Conservation (phyloP, 2,329 filamentous ascomycete genomes). For the Hansfordia pulvinata region DNA sequence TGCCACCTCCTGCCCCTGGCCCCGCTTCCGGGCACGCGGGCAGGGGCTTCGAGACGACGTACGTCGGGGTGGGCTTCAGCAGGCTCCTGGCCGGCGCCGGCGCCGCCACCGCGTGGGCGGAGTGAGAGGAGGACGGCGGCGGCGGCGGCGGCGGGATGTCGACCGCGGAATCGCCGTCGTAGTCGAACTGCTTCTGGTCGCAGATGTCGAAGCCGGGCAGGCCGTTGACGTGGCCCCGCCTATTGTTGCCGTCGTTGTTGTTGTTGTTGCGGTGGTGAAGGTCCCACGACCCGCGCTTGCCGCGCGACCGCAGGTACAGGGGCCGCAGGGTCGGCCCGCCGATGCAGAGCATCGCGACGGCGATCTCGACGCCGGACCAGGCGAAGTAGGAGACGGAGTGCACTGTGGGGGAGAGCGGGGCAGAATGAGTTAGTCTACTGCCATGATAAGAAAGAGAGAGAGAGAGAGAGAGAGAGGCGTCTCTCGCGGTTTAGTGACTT, state of each 20-base stretch:
- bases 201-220: conserved; percentile 15
- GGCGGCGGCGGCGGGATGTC: conserved; percentile 4
- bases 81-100: no score
- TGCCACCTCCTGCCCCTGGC: no score
- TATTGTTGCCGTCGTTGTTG: conserved; percentile 5
- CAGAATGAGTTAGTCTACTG: background rate
- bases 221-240: conserved; percentile 6
- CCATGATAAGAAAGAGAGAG: background rate
- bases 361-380: conserved; percentile 15
- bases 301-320: conserved; percentile 12
- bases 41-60: no score
- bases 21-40: no score
- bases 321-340: conserved; percentile 13
- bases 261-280: no score
- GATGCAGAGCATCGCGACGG: conserved; percentile 14
- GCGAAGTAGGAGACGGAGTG: conserved; percentile 16
- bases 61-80: no score
- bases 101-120: no score
- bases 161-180: no score
- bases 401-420: conserved; percentile 7
- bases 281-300: no score
- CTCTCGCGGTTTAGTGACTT: no score
- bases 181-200: conserved; percentile 6
- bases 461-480: no score
- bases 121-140: conserved; percentile 13